phyloP scores from a whole-genome alignment of 2,329 filamentous ascomycete genomes.

The Talaromyces sp. region DNA sequence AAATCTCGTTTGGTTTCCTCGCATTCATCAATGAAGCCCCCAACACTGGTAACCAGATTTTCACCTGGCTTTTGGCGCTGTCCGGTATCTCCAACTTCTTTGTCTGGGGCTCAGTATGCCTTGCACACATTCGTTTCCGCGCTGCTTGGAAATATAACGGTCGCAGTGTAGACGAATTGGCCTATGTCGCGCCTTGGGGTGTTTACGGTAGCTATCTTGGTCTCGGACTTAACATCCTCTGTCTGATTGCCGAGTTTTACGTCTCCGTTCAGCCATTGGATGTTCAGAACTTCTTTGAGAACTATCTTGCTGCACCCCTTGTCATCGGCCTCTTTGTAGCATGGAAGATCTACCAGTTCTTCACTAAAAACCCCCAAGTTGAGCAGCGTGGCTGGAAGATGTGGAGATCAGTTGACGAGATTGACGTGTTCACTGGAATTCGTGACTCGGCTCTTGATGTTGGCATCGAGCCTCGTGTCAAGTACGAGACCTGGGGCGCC shows the following conservation, averaged over 20 bases:
- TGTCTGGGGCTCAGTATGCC: slow-evolving; percentile 64
- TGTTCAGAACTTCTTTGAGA: slow-evolving; percentile 45
- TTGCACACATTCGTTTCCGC: slow-evolving; percentile 67
- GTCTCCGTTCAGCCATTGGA: slow-evolving; percentile 30
- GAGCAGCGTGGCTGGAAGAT: slow-evolving; percentile 24
- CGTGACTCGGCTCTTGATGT: slow-evolving; percentile 24
- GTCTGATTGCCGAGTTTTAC: slow-evolving; percentile 52
- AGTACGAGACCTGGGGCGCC: slow-evolving; percentile 24
- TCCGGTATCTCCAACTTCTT: slow-evolving; percentile 63
- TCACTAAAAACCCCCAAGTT: slow-evolving; percentile 22
- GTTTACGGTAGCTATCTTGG: slow-evolving; percentile 62
- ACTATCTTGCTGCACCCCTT: slow-evolving; percentile 48
- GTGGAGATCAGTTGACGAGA: slow-evolving; percentile 20
- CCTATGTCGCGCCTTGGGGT: slow-evolving; percentile 60
- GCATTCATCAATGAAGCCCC: slow-evolving; percentile 43
- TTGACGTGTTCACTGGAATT: slow-evolving; percentile 23
- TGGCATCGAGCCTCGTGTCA: slow-evolving; percentile 22
- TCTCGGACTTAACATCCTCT: slow-evolving; percentile 53
- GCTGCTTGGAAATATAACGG: slow-evolving; percentile 58
- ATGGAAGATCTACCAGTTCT: slow-evolving; percentile 35
- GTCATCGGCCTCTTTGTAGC: slow-evolving; percentile 40
- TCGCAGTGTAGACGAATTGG: slow-evolving; percentile 61
- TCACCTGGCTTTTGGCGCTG: slow-evolving; percentile 63
- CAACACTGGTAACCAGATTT: slow-evolving; percentile 49
- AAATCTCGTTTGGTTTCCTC: slow-evolving; percentile 40